A percentile compares a stretch with the other conserved stretches of the same genome.
These are phyloP conservation scores for Fraxinus dipetala DNA, from an alignment of 305 asterid species.

Conservation along the genomic window DNA sequence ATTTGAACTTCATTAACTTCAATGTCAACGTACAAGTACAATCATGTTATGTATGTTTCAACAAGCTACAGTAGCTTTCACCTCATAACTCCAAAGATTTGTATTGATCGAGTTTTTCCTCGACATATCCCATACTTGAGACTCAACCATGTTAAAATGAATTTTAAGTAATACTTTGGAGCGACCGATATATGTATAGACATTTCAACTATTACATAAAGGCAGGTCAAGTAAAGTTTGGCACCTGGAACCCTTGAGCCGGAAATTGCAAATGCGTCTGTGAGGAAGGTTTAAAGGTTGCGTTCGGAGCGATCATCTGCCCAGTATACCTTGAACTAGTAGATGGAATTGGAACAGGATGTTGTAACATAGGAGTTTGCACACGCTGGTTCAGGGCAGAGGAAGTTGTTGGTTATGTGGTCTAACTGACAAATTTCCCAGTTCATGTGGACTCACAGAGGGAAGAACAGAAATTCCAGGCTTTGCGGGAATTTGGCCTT, in stretches of 20 bases:
- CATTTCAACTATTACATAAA: not conserved
- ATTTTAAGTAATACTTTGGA: not conserved
- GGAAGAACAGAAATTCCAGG: conserved; percentile 44
- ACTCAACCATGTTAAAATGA: not conserved
- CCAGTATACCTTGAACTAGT: conserved; percentile 29
- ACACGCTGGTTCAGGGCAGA: conserved; percentile 45
- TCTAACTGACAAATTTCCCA: conserved; percentile 36
- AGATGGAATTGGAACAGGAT: conserved; percentile 35
- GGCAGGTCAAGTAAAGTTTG: conserved; percentile 19
- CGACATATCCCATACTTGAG: not conserved
- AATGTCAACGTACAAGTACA: not conserved
- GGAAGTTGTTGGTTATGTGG: conserved; percentile 38
- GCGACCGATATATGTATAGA: not conserved
- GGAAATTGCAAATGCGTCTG: conserved; percentile 31
- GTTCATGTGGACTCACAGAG: conserved; percentile 37
- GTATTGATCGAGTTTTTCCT: not conserved
- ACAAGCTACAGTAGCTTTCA: not conserved
- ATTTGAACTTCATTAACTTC: not conserved
- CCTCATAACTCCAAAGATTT: not conserved
- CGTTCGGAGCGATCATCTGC: conserved; percentile 29
- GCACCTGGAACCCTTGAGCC: conserved; percentile 58
- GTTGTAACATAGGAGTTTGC: conserved; percentile 40
- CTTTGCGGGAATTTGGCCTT: conserved; percentile 40
- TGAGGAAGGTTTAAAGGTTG: conserved; percentile 32
- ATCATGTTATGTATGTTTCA: not conserved